Evolutionary conservation across 1,284 basidiomycete species (phyloP), one percentile per base, ranked within the genome.

Genomic region (Flammula alnicola): DNA sequence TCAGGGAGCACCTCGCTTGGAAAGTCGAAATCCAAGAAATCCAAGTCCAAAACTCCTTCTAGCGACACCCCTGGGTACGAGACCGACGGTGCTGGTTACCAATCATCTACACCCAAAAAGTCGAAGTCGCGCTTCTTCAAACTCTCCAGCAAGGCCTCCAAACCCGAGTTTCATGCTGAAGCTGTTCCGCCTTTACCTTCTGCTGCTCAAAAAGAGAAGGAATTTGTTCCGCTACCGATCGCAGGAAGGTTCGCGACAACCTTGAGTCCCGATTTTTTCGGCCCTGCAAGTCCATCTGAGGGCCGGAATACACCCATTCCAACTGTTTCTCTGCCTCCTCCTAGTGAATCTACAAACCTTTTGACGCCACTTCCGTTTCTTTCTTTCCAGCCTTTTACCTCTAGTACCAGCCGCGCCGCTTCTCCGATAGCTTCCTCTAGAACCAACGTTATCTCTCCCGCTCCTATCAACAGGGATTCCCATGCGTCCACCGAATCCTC

Each of bases 191-290:
- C 67, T 1, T 61, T 74, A 2, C 72, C 75, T 2, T 67, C 72
- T 14, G 57, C 70, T 16, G 68, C 72, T 2, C 57, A 62, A 26
- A 61, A 66, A n/a, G 55, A 55, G 14, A 66, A 45, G 47, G 65
- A 67, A 16, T 52, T 63, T 1, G 58, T 76, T 8, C 58, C 66
- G 3, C 69, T 79, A 9, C 81, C 80, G 16, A 81, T 81, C 49
- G 78, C 79, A 3, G 76, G 72, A n/a, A 65, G 66, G 50, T 84
- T 79, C 59, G 74, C 74, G 5, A 78, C 71, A 0, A 69, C 69
- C 1, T 52, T 70, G 8, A 55, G 56, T 19, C 42, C 57, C 3
- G 14, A 23, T 27, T 27, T 43, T n/a, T 32, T 44, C 10, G 38
- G 45, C 11, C 22, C 37, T 20, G 23, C 25, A 9, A 47, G 31